Conservation (phyloP, 148 eudicot genomes). For the Rhododendron vialii region DNA sequence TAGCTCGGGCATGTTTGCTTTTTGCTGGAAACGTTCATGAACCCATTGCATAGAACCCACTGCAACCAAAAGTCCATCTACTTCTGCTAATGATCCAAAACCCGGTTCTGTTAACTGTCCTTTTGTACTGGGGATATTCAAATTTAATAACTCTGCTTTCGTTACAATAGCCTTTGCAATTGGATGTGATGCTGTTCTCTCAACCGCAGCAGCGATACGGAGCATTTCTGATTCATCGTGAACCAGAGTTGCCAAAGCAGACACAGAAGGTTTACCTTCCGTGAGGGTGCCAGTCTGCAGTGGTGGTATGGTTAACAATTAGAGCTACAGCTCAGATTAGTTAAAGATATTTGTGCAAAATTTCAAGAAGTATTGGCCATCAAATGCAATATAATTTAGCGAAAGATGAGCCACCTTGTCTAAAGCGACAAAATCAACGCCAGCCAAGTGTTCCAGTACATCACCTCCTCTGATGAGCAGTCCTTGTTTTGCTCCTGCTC, state of each 20-base stretch:
- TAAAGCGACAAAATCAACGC: constrained; percentile 57
- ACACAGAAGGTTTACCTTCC: constrained; percentile 86
- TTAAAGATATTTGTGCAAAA: background rate
- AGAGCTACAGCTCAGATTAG: background rate
- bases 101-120: constrained; percentile 93
- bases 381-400: background rate
- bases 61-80: constrained; percentile 84
- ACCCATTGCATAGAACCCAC: constrained; percentile 87
- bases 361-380: background rate
- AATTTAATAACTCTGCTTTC: constrained; percentile 64
- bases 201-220: constrained; percentile 92
- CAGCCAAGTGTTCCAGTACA: constrained; percentile 89
- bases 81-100: constrained; percentile 90
- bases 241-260: constrained; percentile 53
- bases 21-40: constrained; percentile 56
- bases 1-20: constrained; percentile 38
- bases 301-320: background rate
- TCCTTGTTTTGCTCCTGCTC: constrained; percentile 89
- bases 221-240: constrained; percentile 63
- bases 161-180: constrained; percentile 80
- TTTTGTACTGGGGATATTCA: constrained; percentile 56
- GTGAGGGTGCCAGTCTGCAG: constrained; percentile 95
- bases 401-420: constrained; percentile 59
- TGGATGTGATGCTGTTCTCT: constrained; percentile 90
- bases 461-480: constrained; percentile 96